Evolutionary conservation across 768 basidiomycete species (phyloP), one percentile per base, ranked within the genome.

Genomic region (Lactifluus hygrophoroides): DNA sequence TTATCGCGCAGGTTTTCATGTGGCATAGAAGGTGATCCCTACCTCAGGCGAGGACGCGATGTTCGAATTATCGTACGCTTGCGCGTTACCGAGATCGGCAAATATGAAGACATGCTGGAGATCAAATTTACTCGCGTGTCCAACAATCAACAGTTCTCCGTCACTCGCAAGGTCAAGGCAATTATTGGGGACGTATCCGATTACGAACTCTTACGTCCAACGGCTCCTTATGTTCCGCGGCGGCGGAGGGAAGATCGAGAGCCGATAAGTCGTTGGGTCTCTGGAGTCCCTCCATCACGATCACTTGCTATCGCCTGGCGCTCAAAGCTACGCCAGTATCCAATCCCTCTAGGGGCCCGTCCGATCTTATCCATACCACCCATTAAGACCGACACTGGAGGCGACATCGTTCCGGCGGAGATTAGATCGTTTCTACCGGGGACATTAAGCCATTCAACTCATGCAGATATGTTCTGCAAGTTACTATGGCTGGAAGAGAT

Each of bases 81-180:
- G 48, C 19, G 25, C 6, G 42, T 21, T 16, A 17, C 56, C n/a
- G 43, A 28, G 27, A 57, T 57, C 3, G 56, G 56, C 14, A 43
- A 10, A 27, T 51, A 57, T 16, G 42, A 57, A 50, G 56, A 57
- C 32, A 57, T 42, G 4, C 34, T 57, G 42, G 56, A 57, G 56
- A 57, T 57, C 13, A 51, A 35, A 51, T 57, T 57, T 32, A 1
- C 19, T 19, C 32, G 56, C 16, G 14, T 57, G 3, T 45, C 49
- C n/a, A 51, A 27, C 34, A 11, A 17, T 2, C 40, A 57, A 9
- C 56, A 37, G 6, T 57, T 57, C 16, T 35, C 34, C 13, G 50
- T 57, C 3, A 51, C 34, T 13, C 56, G 56, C 17, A 51, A 34
- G 1, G 28, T 57, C 49, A 57, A 51, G 25, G 56, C 56, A 13